A percentile compares a stretch with the other conserved stretches of the same genome.
These are phyloP conservation scores for Pseudopyrenochaeta lycopersici DNA, from an alignment of 2,329 filamentous ascomycete species.

Conservation along the genomic window DNA sequence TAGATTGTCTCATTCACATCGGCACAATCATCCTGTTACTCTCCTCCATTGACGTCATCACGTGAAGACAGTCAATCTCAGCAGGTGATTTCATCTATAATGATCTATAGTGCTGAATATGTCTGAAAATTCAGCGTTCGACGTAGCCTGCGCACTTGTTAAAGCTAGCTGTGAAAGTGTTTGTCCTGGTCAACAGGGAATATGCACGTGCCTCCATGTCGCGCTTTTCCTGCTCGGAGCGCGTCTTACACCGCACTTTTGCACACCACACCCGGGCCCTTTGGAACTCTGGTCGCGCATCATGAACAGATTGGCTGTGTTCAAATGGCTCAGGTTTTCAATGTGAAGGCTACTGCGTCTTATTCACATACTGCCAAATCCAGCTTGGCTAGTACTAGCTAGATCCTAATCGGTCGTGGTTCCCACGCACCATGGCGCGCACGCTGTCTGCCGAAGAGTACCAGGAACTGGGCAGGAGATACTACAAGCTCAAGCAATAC, in stretches of 20 bases:
- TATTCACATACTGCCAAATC: too few species aligned
- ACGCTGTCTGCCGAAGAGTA: constrained; percentile 46
- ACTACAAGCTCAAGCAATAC: constrained; percentile 49
- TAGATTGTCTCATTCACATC: too few species aligned
- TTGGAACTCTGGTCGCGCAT: neutral
- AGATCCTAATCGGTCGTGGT: neutral
- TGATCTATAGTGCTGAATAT: too few species aligned
- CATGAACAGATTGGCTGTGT: neutral
- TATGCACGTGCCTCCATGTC: neutral
- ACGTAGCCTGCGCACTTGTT: too few species aligned
- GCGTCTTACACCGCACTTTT: neutral
- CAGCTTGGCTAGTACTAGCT: neutral
- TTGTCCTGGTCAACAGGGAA: too few species aligned
- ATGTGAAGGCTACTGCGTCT: neutral
- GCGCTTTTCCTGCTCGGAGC: neutral
- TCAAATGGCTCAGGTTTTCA: neutral
- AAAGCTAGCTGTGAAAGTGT: too few species aligned
- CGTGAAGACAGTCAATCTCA: too few species aligned
- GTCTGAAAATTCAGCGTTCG: too few species aligned
- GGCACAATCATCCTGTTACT: too few species aligned
- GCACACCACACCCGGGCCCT: neutral
- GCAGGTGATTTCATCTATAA: too few species aligned
- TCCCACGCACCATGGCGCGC: constrained; percentile 31
- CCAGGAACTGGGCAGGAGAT: constrained; percentile 44
- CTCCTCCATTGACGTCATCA: too few species aligned